These are phyloP conservation scores for Dictyostelium brefeldianum DNA, from an alignment of 78 protist genomes.

Conservation along the genomic window DNA sequence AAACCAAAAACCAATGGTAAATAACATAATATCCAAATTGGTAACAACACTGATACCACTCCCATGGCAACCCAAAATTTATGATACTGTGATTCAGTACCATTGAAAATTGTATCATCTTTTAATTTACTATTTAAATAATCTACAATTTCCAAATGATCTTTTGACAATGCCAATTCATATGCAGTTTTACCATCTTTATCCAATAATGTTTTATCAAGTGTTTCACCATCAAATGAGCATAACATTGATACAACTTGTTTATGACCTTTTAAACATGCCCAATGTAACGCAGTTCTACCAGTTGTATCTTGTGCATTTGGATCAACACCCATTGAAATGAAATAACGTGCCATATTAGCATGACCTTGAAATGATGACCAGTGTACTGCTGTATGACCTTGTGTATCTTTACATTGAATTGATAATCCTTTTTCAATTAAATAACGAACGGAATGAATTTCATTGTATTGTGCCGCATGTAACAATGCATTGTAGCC, in stretches of 20 bases:
- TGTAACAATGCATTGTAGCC: constrained; percentile 73
- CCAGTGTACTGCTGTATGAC: constrained; percentile 81
- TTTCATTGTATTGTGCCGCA: constrained; percentile 72
- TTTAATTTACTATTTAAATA: constrained; percentile 7
- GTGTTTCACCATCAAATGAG: background rate
- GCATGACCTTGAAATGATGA: constrained; percentile 83
- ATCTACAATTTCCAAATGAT: constrained; percentile 3
- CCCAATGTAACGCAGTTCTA: constrained; percentile 84
- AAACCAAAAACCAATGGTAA: background rate
- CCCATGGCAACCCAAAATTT: constrained; percentile 14
- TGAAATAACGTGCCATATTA: constrained; percentile 40
- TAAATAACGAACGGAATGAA: constrained; percentile 27
- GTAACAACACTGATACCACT: background rate
- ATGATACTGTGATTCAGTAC: background rate
- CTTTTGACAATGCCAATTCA: constrained; percentile 7
- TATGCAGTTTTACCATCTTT: constrained; percentile 22
- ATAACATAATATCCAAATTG: constrained; percentile 4
- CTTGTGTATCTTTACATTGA: constrained; percentile 47
- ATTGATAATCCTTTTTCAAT: constrained; percentile 59
- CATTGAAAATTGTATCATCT: background rate
- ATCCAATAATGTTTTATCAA: constrained; percentile 1
- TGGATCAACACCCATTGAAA: constrained; percentile 49
- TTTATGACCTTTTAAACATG: constrained; percentile 67
- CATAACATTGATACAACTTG: constrained; percentile 32
- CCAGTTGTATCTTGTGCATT: constrained; percentile 38